Evolutionary conservation across 2,329 filamentous ascomycete species (phyloP).

Genomic region (Colletotrichum kahawae): DNA sequence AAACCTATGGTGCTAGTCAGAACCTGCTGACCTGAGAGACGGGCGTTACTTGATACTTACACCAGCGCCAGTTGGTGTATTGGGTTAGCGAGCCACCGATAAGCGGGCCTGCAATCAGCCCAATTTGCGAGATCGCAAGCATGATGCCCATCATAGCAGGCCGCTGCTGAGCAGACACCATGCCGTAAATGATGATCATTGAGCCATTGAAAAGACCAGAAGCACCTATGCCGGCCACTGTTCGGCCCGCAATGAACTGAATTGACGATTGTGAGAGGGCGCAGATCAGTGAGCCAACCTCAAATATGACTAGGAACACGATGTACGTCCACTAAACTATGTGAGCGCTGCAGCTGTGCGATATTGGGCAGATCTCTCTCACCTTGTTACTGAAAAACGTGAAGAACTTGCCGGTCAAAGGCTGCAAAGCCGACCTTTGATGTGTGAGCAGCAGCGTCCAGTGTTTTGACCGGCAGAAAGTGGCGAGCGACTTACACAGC

Average conservation of each 20-base stretch:
- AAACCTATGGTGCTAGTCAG: slow-evolving; percentile 33
- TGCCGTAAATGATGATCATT: slow-evolving; percentile 35
- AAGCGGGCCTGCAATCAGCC: slow-evolving; percentile 47
- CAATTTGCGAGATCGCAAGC: slow-evolving; percentile 41
- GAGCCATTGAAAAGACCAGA: slow-evolving; percentile 46
- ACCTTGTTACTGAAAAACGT: slow-evolving; percentile 42
- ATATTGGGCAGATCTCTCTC: neutral
- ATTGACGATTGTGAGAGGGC: slow-evolving; percentile 45
- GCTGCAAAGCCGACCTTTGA: slow-evolving; percentile 51
- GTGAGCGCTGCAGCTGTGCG: neutral
- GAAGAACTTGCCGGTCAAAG: slow-evolving; percentile 57
- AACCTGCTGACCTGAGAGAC: neutral
- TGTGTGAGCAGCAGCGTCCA: neutral
- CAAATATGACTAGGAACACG: slow-evolving; percentile 33
- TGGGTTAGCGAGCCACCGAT: slow-evolving; percentile 30
- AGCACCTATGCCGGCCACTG: slow-evolving; percentile 50
- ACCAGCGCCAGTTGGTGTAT: slow-evolving; percentile 39
- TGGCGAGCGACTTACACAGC: slow-evolving; percentile 46
- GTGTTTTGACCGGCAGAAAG: neutral
- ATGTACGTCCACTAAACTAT: slow-evolving; percentile 31
- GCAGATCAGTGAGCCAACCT: slow-evolving; percentile 52
- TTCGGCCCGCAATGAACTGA: slow-evolving; percentile 54
- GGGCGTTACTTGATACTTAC: slow-evolving; percentile 25
- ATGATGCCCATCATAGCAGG: slow-evolving; percentile 36
- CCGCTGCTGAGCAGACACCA: slow-evolving; percentile 29